A percentile compares a stretch with the other conserved stretches of the same genome.
Conservation (phyloP, 164 flowering plant species). For the Vitis riparia region DNA sequence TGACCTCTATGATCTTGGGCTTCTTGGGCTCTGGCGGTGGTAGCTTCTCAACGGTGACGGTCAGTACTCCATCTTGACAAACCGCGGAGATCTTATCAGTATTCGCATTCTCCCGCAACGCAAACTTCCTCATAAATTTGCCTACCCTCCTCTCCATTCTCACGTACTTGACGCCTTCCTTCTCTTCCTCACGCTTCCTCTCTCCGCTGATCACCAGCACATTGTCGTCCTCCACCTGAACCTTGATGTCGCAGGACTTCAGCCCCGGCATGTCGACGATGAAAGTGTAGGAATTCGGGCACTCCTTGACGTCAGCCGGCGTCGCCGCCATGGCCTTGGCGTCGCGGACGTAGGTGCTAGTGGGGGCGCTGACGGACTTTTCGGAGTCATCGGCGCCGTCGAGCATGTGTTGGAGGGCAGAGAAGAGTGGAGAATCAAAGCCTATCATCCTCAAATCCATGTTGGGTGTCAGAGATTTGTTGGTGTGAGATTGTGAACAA, state of each 20-base stretch:
- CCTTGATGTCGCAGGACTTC: slow-evolving; percentile 32
- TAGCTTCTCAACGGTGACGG: slow-evolving; percentile 57
- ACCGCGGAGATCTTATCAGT: slow-evolving; percentile 44
- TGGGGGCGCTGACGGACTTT: slow-evolving; percentile 31
- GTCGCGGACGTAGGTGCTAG: slow-evolving; percentile 55
- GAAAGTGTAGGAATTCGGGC: slow-evolving; percentile 26
- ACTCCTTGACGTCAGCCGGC: slow-evolving; percentile 35
- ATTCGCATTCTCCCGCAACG: slow-evolving; percentile 58
- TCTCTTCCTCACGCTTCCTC: slow-evolving; percentile 41
- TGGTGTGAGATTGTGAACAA: no score
- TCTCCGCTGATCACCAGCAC: slow-evolving; percentile 37
- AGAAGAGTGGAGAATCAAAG: slow-evolving; percentile 39
- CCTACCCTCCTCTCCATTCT: slow-evolving; percentile 66
- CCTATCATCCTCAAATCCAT: slow-evolving; percentile 47
- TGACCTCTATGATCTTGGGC: slow-evolving; percentile 58
- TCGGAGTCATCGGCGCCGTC: slow-evolving; percentile 34
- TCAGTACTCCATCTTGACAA: slow-evolving; percentile 57
- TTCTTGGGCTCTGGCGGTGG: slow-evolving; percentile 76
- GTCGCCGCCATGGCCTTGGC: slow-evolving; percentile 63
- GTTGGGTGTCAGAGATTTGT: no score
- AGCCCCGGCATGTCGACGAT: slow-evolving; percentile 43
- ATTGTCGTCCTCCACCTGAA: slow-evolving; percentile 39
- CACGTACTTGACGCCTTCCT: slow-evolving; percentile 52
- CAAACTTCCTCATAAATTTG: slow-evolving; percentile 63
- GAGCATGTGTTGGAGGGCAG: slow-evolving; percentile 42